Evolutionary conservation across 2,329 filamentous ascomycete genomes (phyloP).

Genomic region (Tetracladium maxilliforme): DNA sequence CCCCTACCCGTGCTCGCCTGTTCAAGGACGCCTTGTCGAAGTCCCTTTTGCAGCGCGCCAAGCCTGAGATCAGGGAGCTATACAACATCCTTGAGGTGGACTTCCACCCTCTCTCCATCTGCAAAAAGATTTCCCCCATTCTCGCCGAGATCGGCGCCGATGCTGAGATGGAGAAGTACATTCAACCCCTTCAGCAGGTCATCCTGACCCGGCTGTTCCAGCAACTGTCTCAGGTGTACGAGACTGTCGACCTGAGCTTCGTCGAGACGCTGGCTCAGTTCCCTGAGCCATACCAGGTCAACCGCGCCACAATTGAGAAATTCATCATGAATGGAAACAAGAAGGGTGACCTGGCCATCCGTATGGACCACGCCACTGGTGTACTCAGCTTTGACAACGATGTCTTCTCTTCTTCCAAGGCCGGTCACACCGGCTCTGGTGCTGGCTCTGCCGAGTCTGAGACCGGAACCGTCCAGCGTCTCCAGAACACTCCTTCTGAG

Average conservation of each 20-base stretch:
- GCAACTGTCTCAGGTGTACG: conserved; percentile 96
- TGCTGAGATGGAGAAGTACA: conserved; percentile 93
- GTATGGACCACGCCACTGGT: conserved; percentile 88
- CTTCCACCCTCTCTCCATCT: conserved; percentile 97
- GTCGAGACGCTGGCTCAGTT: conserved; percentile 90
- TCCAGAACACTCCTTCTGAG: conserved; percentile 95
- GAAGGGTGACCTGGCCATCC: conserved; percentile 94
- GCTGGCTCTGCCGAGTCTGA: conserved; percentile 82
- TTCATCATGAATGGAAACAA: conserved; percentile 99
- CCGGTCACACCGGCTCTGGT: conserved; percentile 68
- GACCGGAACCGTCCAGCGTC: conserved; percentile 72
- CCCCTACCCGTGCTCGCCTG: conserved; percentile 75
- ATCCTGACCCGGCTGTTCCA: conserved; percentile 97
- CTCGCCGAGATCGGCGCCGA: conserved; percentile 85
- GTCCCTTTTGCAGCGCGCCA: conserved; percentile 80
- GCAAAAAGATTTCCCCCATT: conserved; percentile 97
- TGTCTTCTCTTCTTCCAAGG: conserved; percentile 94
- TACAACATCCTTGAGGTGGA: conserved; percentile 99
- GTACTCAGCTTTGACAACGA: conserved; percentile 96
- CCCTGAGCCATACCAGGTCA: conserved; percentile 91
- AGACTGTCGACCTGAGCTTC: conserved; percentile 88
- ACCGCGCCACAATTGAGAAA: conserved; percentile 85
- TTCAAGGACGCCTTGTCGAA: conserved; percentile 97
- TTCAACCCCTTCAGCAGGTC: conserved; percentile 90
- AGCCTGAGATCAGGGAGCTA: conserved; percentile 87